Evolutionary conservation across 2,329 filamentous ascomycete genomes (phyloP).

Genomic region (Diaporthe velutina): DNA sequence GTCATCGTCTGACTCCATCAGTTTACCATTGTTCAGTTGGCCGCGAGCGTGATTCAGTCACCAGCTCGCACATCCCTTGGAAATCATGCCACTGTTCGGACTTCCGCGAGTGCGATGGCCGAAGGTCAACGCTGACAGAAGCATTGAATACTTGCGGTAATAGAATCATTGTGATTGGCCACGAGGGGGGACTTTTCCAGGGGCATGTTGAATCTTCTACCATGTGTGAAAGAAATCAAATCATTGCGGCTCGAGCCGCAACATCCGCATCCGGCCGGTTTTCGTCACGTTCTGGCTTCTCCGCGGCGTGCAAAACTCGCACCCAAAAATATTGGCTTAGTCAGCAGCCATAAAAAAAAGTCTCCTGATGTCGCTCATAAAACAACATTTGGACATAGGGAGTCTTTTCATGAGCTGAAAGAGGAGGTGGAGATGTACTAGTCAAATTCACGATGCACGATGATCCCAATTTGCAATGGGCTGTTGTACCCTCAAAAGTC

Average conservation of each 20-base stretch:
- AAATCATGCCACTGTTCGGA: constrained; percentile 29
- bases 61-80: background rate
- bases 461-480: no score
- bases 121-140: background rate
- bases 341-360: background rate
- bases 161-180: constrained; percentile 18
- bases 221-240: background rate
- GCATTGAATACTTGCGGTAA: background rate
- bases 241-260: constrained; percentile 14
- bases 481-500: background rate
- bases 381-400: background rate
- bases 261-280: constrained; percentile 24
- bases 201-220: background rate
- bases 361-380: background rate
- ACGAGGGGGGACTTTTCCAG: background rate
- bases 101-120: constrained; percentile 20
- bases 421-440: background rate
- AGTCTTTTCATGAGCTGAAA: background rate
- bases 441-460: background rate
- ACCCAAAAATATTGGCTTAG: background rate
- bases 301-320: background rate
- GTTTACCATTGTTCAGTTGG: background rate
- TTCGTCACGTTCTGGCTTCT: constrained; percentile 15
- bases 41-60: constrained; percentile 9
- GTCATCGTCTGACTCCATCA: background rate